phyloP scores from a whole-genome alignment of 495 filamentous ascomycete species.

The Letharia lupina region DNA sequence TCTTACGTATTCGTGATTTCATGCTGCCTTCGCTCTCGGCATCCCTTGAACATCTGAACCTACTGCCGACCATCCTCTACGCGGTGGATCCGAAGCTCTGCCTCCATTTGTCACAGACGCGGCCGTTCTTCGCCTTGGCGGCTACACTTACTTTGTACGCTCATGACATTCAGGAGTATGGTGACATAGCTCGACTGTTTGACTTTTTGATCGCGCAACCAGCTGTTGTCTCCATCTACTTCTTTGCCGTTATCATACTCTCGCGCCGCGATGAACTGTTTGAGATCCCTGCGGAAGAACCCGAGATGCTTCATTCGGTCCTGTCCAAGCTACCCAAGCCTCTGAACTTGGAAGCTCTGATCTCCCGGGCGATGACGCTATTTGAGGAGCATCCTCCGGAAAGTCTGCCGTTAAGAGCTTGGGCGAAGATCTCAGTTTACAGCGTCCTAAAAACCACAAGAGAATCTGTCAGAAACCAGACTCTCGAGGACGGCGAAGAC shows the following conservation, averaged over 20 bases:
- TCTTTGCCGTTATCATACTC: conserved; percentile 83
- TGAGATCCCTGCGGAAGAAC: conserved; percentile 72
- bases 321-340: conserved; percentile 80
- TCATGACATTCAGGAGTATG: conserved; percentile 86
- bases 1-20: conserved; percentile 88
- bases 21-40: conserved; percentile 88
- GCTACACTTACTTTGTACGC: conserved; percentile 92
- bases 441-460: conserved; percentile 82
- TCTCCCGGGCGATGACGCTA: conserved; percentile 53
- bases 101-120: conserved; percentile 62
- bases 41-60: conserved; percentile 68
- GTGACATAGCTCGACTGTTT: conserved; percentile 78
- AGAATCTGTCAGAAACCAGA: conserved; percentile 38
- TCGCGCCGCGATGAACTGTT: conserved; percentile 72
- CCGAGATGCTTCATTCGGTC: conserved; percentile 86
- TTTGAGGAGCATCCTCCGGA: conserved; percentile 65
- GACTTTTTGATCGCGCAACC: conserved; percentile 82
- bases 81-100: conserved; percentile 58
- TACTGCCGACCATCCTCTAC: conserved; percentile 73
- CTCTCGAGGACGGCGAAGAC: conserved; percentile 49
- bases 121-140: conserved; percentile 86
- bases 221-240: conserved; percentile 77
- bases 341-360: conserved; percentile 73
- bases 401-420: conserved; percentile 50
- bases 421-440: conserved; percentile 59